A percentile compares a stretch with the other conserved stretches of the same genome.
phyloP scores from a whole-genome alignment of 805 yeast genomes.

The Lipomyces chichibuensis region DNA sequence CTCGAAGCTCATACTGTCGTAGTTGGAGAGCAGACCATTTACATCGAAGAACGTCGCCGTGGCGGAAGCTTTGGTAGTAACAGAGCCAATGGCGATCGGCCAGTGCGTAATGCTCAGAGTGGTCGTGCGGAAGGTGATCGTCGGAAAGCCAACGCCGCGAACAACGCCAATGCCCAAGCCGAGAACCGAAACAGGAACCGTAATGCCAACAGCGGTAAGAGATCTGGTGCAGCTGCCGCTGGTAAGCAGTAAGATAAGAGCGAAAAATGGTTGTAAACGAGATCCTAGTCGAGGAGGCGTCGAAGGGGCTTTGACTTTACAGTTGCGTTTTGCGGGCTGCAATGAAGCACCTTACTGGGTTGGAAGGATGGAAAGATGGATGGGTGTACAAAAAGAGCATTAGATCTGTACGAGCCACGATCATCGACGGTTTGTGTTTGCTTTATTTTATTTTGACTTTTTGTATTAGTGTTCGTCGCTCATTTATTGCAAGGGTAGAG shows the following conservation, averaged over 20 bases:
- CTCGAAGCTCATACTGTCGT: constrained; percentile 40
- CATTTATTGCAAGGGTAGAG: not conserved
- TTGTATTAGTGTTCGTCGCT: not conserved
- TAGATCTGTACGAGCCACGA: not conserved
- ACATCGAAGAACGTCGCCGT: constrained; percentile 44
- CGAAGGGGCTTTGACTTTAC: not conserved
- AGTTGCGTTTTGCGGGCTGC: no score
- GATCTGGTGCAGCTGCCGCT: not conserved
- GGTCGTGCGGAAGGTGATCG: not conserved
- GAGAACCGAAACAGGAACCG: constrained; percentile 12
- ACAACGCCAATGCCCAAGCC: not conserved
- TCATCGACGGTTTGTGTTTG: not conserved
- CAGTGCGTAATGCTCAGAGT: constrained; percentile 4
- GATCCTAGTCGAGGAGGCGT: not conserved
- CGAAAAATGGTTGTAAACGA: not conserved
- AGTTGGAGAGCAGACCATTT: constrained; percentile 41
- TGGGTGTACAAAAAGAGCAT: not conserved
- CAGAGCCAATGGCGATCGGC: not conserved
- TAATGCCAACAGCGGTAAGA: not conserved
- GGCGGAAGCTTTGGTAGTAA: constrained; percentile 34
- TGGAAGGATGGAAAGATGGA: not conserved
- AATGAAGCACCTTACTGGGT: not conserved
- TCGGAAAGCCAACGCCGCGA: not conserved
- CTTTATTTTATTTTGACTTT: not conserved
- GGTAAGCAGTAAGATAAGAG: not conserved